These are phyloP conservation scores for Cladochytrium replicatum DNA, from an alignment of 192 early-diverging fungal species.

Conservation along the genomic window DNA sequence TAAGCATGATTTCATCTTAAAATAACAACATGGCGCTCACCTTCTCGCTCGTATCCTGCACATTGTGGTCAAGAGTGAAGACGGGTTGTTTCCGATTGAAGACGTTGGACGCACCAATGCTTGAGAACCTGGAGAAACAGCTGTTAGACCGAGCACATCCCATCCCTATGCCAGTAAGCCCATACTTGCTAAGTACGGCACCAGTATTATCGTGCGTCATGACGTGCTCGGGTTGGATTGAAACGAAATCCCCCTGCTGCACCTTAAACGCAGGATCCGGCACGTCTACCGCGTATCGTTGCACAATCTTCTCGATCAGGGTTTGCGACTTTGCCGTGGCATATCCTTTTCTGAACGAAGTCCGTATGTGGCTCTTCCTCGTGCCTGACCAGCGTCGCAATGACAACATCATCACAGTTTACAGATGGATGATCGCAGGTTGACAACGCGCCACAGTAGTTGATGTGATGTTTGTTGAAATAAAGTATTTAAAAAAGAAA, in stretches of 20 bases:
- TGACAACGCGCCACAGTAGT: no score
- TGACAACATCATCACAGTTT: no score
- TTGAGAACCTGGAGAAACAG: slow-evolving; percentile 78
- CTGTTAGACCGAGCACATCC: no score
- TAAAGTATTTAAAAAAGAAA: no score
- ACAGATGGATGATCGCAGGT: no score
- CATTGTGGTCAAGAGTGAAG: slow-evolving; percentile 97
- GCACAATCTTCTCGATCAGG: slow-evolving; percentile 92
- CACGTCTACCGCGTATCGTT: slow-evolving; percentile 77
- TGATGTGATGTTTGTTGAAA: no score
- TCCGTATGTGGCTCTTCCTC: no score
- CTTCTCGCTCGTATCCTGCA: slow-evolving; percentile 92
- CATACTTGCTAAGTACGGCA: slow-evolving; percentile 81
- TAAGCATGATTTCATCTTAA: no score
- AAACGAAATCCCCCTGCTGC: slow-evolving; percentile 86
- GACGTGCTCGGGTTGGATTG: slow-evolving; percentile 81
- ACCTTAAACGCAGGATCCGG: slow-evolving; percentile 49
- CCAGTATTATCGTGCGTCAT: slow-evolving; percentile 98
- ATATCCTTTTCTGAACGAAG: no score
- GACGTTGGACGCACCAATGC: slow-evolving; percentile 81
- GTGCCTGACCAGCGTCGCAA: no score
- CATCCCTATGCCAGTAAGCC: not conserved
- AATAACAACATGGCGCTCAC: slow-evolving; percentile 1
- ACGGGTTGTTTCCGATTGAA: slow-evolving; percentile 72
- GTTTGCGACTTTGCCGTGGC: slow-evolving; percentile 70